A percentile compares a stretch with the other conserved stretches of the same genome.
Evolutionary conservation across 1,139 yeast genomes (phyloP).

Genomic region (Debaryomyces psychrophilus): DNA sequence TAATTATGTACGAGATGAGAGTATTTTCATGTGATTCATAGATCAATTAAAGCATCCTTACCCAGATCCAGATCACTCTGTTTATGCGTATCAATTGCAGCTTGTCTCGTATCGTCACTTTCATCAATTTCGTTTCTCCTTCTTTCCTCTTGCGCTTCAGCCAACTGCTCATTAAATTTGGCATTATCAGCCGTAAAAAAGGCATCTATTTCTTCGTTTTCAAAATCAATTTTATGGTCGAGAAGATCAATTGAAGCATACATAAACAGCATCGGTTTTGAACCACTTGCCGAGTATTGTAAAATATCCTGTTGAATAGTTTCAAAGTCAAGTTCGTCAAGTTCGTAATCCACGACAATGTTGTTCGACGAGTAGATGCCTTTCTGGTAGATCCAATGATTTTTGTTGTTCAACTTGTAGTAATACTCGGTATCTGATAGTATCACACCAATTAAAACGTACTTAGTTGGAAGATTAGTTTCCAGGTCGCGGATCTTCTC

Average conservation of each 20-base stretch:
- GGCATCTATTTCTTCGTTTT: slow-evolving; percentile 15
- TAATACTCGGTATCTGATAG: slow-evolving; percentile 35
- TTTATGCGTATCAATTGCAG: background rate
- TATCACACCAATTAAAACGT: slow-evolving; percentile 32
- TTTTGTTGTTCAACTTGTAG: slow-evolving; percentile 17
- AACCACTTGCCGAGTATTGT: slow-evolving; percentile 20
- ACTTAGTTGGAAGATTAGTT: slow-evolving; percentile 22
- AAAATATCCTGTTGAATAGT: slow-evolving; percentile 21
- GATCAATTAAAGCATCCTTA: background rate
- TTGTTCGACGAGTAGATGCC: slow-evolving; percentile 11
- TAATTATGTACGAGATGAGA: no score
- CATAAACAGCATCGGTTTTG: slow-evolving; percentile 23
- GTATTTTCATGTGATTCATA: background rate
- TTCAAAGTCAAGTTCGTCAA: slow-evolving; percentile 26
- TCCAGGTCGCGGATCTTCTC: slow-evolving; percentile 16
- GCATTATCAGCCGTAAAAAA: slow-evolving; percentile 25
- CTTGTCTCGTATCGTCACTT: background rate
- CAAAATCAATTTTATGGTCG: slow-evolving; percentile 11
- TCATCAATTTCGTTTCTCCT: slow-evolving; percentile 27
- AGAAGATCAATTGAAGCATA: slow-evolving; percentile 22
- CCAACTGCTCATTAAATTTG: background rate
- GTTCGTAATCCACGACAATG: slow-evolving; percentile 20
- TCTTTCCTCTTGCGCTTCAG: slow-evolving; percentile 33
- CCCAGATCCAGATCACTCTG: background rate
- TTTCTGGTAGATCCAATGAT: slow-evolving; percentile 24